These are phyloP conservation scores for Clonostachys byssicola DNA, from an alignment of 2,329 filamentous ascomycete genomes.

Conservation along the genomic window DNA sequence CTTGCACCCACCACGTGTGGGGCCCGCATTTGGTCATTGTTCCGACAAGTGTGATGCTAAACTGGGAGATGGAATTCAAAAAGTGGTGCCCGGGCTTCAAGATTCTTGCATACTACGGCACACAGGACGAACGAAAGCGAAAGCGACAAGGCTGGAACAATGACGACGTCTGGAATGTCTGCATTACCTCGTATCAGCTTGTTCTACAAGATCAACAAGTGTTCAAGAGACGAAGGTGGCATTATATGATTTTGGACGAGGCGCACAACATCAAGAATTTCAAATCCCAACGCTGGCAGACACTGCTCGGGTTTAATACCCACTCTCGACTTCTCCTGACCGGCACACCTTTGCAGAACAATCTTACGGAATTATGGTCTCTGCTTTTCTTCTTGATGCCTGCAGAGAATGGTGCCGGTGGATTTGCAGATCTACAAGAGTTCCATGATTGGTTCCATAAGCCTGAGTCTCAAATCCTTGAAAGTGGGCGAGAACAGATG, in stretches of 20 bases:
- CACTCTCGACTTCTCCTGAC: constrained; percentile 83
- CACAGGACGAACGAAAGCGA: constrained; percentile 82
- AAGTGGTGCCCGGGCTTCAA: constrained; percentile 99
- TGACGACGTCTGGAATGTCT: constrained; percentile 92
- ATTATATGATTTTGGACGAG: constrained; percentile 97
- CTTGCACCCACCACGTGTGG: constrained; percentile 88
- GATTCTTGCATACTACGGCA: constrained; percentile 94
- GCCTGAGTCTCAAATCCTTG: constrained; percentile 91
- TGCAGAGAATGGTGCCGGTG: constrained; percentile 78
- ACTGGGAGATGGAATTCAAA: constrained; percentile 99
- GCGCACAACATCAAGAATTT: constrained; percentile 99
- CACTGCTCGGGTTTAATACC: constrained; percentile 89
- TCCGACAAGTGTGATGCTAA: constrained; percentile 96
- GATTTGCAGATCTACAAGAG: constrained; percentile 91
- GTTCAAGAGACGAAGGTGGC: constrained; percentile 89
- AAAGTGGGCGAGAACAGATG: constrained; percentile 89
- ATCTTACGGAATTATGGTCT: constrained; percentile 94
- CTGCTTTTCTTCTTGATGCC: constrained; percentile 95
- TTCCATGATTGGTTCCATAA: constrained; percentile 96
- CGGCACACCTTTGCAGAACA: constrained; percentile 94
- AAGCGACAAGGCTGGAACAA: constrained; percentile 94
- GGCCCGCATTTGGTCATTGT: constrained; percentile 94
- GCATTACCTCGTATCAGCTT: constrained; percentile 96
- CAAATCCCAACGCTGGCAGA: constrained; percentile 95
- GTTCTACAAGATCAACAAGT: constrained; percentile 92